Conservation (phyloP, 2,329 filamentous ascomycete species). For the Drechslerella coelobrocha region DNA sequence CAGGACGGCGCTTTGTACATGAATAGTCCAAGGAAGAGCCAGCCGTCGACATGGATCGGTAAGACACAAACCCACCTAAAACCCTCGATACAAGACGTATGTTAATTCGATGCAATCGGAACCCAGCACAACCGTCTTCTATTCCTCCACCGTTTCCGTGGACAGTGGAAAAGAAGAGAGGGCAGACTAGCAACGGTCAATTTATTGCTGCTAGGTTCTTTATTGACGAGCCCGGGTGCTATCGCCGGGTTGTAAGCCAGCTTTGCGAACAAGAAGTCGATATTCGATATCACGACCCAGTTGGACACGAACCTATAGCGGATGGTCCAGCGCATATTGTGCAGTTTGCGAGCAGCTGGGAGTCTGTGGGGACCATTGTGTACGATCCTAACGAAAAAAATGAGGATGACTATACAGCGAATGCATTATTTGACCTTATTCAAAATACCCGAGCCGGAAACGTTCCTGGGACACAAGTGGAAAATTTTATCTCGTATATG, state of each 20-base stretch:
- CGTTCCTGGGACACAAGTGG: constrained; percentile 16
- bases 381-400: constrained; percentile 10
- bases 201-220: constrained; percentile 36
- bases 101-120: background rate
- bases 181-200: constrained; percentile 18
- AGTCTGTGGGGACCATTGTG: constrained; percentile 35
- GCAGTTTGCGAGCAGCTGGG: constrained; percentile 44
- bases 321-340: constrained; percentile 37
- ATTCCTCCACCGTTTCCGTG: constrained; percentile 23
- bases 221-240: constrained; percentile 45
- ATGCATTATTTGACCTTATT: constrained; percentile 38
- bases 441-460: constrained; percentile 25
- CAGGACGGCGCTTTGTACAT: constrained; percentile 39
- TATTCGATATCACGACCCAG: constrained; percentile 34
- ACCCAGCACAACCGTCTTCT: constrained; percentile 35
- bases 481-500: constrained; percentile 19
- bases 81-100: background rate
- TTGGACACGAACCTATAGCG: constrained; percentile 21
- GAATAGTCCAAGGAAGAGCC: constrained; percentile 32
- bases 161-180: constrained; percentile 30
- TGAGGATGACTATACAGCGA: constrained; percentile 6
- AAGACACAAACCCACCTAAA: background rate
- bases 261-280: constrained; percentile 38
- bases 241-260: constrained; percentile 41
- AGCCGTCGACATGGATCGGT: constrained; percentile 49